phyloP scores from a whole-genome alignment of 345 rosid species.

The Luvunga scandens region DNA sequence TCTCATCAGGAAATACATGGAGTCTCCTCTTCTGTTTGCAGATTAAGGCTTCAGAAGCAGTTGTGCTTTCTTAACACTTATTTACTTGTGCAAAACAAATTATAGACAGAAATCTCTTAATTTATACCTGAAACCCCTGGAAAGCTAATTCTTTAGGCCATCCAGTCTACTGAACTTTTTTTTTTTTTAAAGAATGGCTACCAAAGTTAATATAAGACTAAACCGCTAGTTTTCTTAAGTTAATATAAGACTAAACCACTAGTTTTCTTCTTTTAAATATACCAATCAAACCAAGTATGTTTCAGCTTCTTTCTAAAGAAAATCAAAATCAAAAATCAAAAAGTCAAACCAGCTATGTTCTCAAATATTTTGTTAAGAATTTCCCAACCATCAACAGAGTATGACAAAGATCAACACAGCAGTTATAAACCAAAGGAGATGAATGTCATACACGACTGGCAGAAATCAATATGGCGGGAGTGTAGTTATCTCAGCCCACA shows the following conservation, averaged over 20 bases:
- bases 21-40: background rate
- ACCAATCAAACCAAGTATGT: background rate
- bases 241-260: background rate
- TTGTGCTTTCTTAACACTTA: background rate
- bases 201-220: background rate
- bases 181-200: background rate
- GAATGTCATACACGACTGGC: background rate
- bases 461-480: background rate
- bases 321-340: background rate
- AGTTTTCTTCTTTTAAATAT: background rate
- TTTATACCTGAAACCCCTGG: background rate
- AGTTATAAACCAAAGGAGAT: background rate
- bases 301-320: background rate
- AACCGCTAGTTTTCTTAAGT: background rate
- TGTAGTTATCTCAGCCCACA: background rate
- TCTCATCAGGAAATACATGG: background rate
- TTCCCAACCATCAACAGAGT: background rate
- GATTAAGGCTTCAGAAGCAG: background rate
- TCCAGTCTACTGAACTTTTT: background rate
- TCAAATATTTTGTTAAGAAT: too few species aligned
- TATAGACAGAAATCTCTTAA: background rate
- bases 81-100: background rate
- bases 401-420: background rate
- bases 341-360: background rate
- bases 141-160: background rate